Evolutionary conservation across 2,329 filamentous ascomycete species (phyloP).

Genomic region (Calonectria pauciramosa): DNA sequence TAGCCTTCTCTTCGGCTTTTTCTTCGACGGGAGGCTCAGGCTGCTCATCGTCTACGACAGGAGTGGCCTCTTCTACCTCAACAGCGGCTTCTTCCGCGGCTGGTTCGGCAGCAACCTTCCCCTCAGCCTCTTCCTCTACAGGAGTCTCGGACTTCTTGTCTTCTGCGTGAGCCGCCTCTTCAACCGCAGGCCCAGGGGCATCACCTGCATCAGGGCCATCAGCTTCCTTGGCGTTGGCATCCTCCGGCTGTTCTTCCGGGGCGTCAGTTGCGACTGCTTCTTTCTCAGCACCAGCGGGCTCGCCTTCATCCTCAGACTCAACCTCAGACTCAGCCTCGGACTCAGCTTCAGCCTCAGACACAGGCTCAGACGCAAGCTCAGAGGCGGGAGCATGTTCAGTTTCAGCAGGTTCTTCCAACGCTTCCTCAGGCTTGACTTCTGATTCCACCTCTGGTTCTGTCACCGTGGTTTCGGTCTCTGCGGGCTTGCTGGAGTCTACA

Average conservation of each 20-base stretch:
- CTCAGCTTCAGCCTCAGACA: not conserved
- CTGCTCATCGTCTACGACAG: not conserved
- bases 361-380: conserved; percentile 1
- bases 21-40: not conserved
- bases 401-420: conserved; percentile 1
- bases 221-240: conserved; percentile 12
- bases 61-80: not conserved
- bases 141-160: not conserved
- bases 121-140: not conserved
- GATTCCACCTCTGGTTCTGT: conserved; percentile 11
- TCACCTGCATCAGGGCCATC: not conserved
- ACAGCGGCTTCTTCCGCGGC: not conserved
- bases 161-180: not conserved
- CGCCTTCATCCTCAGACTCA: conserved; percentile 8
- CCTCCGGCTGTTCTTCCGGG: conserved; percentile 4
- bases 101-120: not conserved
- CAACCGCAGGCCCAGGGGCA: not conserved
- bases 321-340: conserved; percentile 25
- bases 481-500: not conserved
- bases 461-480: conserved; percentile 11
- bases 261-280: conserved; percentile 22
- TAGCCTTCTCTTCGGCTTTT: conserved; percentile 5
- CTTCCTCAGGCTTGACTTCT: conserved; percentile 6
- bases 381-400: conserved; percentile 15
- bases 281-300: conserved; percentile 17